phyloP scores from a whole-genome alignment of 2,329 filamentous ascomycete genomes.

The Zarea fungicola region DNA sequence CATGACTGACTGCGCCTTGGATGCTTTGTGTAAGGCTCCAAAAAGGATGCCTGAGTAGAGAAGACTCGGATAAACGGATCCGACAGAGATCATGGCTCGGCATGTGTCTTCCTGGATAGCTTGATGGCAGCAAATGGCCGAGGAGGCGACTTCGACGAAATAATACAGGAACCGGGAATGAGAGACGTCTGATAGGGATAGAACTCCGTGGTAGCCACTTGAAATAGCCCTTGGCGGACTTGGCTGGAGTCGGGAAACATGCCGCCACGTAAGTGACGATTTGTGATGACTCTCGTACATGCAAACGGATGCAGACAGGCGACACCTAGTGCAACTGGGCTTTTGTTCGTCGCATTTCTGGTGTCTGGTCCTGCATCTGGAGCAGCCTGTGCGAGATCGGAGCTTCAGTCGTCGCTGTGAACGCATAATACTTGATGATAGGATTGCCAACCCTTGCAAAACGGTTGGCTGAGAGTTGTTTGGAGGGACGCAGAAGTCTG shows the following conservation, averaged over 20 bases:
- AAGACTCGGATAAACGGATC: constrained; percentile 4
- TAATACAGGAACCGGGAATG: too few species aligned
- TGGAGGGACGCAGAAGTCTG: neutral
- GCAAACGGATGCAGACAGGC: constrained; percentile 8
- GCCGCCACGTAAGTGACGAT: neutral
- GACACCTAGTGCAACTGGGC: constrained; percentile 16
- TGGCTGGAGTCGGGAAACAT: neutral
- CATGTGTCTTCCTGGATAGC: constrained; percentile 10
- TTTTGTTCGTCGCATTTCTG: constrained; percentile 19
- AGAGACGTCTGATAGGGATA: neutral
- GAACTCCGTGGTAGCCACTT: neutral
- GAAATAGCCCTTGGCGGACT: neutral
- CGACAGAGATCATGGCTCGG: constrained; percentile 7
- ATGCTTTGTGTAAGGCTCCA: constrained; percentile 4
- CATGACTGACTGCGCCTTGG: neutral
- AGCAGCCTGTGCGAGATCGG: constrained; percentile 17
- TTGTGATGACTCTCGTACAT: constrained; percentile 10
- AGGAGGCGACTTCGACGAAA: neutral
- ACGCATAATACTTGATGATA: neutral
- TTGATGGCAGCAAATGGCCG: constrained; percentile 2
- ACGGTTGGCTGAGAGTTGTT: neutral
- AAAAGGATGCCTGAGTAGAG: constrained; percentile 5
- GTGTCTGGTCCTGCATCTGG: constrained; percentile 15
- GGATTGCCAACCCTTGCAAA: neutral
- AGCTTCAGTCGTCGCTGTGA: neutral